phyloP scores from a whole-genome alignment of 306 rosid species.

The Rosa lucieae region DNA sequence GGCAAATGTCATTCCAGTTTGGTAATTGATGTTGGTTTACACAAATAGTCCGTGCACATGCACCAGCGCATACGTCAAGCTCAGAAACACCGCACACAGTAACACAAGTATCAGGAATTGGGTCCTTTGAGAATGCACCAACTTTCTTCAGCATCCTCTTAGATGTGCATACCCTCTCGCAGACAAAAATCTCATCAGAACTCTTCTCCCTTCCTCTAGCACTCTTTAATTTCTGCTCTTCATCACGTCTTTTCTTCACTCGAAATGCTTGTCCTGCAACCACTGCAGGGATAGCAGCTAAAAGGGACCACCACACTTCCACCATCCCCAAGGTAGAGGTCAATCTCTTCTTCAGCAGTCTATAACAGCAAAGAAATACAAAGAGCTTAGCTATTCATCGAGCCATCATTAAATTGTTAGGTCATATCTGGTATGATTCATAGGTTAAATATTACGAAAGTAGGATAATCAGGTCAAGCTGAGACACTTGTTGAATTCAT shows the following conservation, averaged over 20 bases:
- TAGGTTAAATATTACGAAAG: background rate
- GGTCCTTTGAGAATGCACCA: conserved; percentile 88
- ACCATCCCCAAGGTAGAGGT: conserved; percentile 51
- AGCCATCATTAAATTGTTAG: background rate
- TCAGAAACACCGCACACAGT: conserved; percentile 95
- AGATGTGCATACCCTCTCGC: conserved; percentile 89
- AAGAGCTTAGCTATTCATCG: background rate
- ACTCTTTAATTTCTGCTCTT: conserved; percentile 61
- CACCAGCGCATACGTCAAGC: conserved; percentile 88
- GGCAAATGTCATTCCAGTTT: conserved; percentile 88
- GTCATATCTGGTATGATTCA: background rate
- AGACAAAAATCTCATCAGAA: conserved; percentile 79
- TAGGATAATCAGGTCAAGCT: background rate
- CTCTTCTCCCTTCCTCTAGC: conserved; percentile 84
- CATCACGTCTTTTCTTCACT: conserved; percentile 57
- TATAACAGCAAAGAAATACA: background rate
- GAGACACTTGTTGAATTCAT: background rate
- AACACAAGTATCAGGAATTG: conserved; percentile 90
- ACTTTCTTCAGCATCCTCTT: conserved; percentile 93
- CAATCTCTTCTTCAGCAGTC: conserved; percentile 18
- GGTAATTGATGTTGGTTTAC: conserved; percentile 93
- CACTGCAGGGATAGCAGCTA: conserved; percentile 79
- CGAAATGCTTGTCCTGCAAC: conserved; percentile 78
- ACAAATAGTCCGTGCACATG: conserved; percentile 89
- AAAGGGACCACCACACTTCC: conserved; percentile 89